Conservation (phyloP, 2,329 filamentous ascomycete species). For the Aureobasidium sp. region DNA sequence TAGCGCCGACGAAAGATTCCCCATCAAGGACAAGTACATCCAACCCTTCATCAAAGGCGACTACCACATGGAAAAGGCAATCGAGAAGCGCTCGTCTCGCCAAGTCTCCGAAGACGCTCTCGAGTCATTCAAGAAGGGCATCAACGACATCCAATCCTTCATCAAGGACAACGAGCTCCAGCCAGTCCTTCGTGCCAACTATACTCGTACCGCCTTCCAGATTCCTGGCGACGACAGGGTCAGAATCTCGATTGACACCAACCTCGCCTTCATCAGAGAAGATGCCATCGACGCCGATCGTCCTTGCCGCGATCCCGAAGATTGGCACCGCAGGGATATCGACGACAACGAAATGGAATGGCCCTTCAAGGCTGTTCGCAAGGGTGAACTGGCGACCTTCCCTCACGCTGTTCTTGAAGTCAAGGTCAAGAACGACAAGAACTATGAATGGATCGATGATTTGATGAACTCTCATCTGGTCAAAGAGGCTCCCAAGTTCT, state of each 20-base stretch:
- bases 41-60: conserved; percentile 78
- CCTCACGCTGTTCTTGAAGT: conserved; percentile 89
- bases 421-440: conserved; percentile 66
- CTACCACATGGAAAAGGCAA: conserved; percentile 85
- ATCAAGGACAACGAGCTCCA: conserved; percentile 70
- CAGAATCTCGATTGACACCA: conserved; percentile 85
- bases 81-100: conserved; percentile 75
- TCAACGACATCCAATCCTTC: conserved; percentile 71
- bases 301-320: conserved; percentile 79
- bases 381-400: conserved; percentile 85
- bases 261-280: conserved; percentile 77
- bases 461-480: conserved; percentile 89
- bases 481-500: conserved; percentile 82
- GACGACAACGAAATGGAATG: conserved; percentile 76
- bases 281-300: conserved; percentile 68
- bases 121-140: conserved; percentile 62
- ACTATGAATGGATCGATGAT: conserved; percentile 81
- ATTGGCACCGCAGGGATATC: conserved; percentile 90
- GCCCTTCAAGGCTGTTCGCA: conserved; percentile 79
- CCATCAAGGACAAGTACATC: conserved; percentile 91
- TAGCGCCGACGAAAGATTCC: conserved; percentile 72
- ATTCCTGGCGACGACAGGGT: conserved; percentile 88
- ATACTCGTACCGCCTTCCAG: conserved; percentile 90
- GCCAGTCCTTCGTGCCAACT: conserved; percentile 84
- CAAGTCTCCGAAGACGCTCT: conserved; percentile 61